These are phyloP conservation scores for Diaporthe sp. DNA, from an alignment of 2,329 filamentous ascomycete species.

Conservation along the genomic window DNA sequence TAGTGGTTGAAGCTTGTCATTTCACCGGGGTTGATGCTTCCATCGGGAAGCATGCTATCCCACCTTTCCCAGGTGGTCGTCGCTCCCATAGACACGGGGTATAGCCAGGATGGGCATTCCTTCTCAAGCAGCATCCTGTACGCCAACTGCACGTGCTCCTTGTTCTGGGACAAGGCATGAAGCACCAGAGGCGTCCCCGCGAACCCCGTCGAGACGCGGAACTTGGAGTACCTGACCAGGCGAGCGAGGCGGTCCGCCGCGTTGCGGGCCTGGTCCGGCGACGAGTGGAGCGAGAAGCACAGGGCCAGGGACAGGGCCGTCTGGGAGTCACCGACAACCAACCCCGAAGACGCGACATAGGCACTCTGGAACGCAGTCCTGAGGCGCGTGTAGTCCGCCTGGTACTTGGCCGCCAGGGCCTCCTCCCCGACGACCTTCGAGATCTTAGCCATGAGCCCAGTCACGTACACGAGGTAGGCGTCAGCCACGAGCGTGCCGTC, in stretches of 20 bases:
- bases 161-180: conserved; percentile 42
- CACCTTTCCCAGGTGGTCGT: conserved; percentile 59
- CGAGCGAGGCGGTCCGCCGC: conserved; percentile 37
- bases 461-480: conserved; percentile 54
- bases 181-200: conserved; percentile 40
- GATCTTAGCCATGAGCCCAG: conserved; percentile 47
- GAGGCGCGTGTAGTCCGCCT: conserved; percentile 42
- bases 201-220: conserved; percentile 38
- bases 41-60: conserved; percentile 55
- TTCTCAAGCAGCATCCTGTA: conserved; percentile 65
- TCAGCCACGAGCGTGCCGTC: conserved; percentile 53
- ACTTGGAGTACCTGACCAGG: conserved; percentile 33
- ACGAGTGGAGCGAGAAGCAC: conserved; percentile 44
- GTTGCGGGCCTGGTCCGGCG: conserved; percentile 1
- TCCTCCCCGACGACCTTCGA: conserved; percentile 43
- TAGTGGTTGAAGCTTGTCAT: conserved; percentile 61
- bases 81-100: conserved; percentile 54
- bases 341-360: conserved; percentile 45
- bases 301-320: conserved; percentile 47
- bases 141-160: conserved; percentile 49
- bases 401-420: conserved; percentile 44
- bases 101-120: conserved; percentile 55
- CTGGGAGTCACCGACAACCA: conserved; percentile 46
- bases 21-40: conserved; percentile 52
- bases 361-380: conserved; percentile 46